Evolutionary conservation across 73 alveolate genomes (phyloP).

Genomic region (Paramecium biaurelia): DNA sequence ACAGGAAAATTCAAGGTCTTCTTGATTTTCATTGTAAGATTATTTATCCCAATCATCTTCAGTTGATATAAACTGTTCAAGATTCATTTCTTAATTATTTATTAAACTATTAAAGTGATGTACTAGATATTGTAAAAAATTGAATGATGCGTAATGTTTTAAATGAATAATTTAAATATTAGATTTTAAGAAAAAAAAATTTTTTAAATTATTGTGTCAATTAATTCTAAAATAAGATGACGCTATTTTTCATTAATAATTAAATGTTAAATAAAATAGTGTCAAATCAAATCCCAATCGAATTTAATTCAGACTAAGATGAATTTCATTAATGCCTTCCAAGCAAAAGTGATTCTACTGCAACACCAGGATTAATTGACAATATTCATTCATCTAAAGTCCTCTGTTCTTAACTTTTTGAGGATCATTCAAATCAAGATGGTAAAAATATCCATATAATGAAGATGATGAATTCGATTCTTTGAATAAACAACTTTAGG

Average conservation of each 20-base stretch:
- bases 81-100: background rate
- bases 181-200: background rate
- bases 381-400: background rate
- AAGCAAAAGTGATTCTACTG: background rate
- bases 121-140: background rate
- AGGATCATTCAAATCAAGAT: background rate
- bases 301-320: background rate
- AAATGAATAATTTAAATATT: background rate
- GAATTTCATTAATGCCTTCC: background rate
- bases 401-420: background rate
- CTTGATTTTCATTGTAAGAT: background rate
- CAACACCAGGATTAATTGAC: background rate
- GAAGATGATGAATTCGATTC: conserved; percentile 24
- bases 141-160: background rate
- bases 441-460: background rate
- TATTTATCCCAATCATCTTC: background rate
- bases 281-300: conserved; percentile 2
- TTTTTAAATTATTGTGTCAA: background rate
- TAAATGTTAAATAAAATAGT: background rate
- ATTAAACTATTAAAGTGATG: background rate
- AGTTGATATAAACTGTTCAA: background rate
- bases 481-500: background rate
- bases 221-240: background rate
- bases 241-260: background rate
- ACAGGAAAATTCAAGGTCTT: background rate